Base-by-base conservation (phyloP, 1,284 basidiomycete species). In the Porodaedalea pini region DNA sequence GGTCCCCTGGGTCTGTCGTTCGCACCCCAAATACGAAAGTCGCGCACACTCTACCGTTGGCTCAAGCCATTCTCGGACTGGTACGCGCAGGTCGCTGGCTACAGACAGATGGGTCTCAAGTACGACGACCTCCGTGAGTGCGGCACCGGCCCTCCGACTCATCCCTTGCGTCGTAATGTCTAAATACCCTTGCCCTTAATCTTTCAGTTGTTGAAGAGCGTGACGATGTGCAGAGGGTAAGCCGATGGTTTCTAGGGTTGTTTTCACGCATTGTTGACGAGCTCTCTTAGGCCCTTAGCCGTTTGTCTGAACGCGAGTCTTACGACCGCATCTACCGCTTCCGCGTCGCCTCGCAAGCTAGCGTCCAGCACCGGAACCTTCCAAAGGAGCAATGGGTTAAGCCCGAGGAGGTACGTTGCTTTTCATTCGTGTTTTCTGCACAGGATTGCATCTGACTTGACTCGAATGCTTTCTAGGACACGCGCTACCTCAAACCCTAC, bases 271-370 rank as follows among this genome's bases (percentile, higher is more conserved):
- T 8, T 52, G 43, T 34, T 34, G 47, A 39, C 48, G 23, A 51
- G n/a, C 15, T 41, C 60, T 39, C 32, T 15, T 27, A 97, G 94
- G 94, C 94, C 40, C 71, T 99, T 66, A 72, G 70, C 48, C 94
- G 96, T 71, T 77, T 99, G 66, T 85, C 91, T 41, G 78, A 82
- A 41, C 79, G 81, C 52, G 88, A 98, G 76, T 70, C 78, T 31
- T 98, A 96, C 74, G 95, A 98, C 81, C 92, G 96, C 62, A 85
- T 85, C 57, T 98, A 79, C 83, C 92, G 97, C 64, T 78, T 97
- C 72, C 91, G 94, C 70, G 78, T 86, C 49, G 94, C 94, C 36
- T 83, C 86, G 50, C 90, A 94, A 64, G 81, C 85, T 61, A 89
- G 87, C 60, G 79, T 95, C 59, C 73, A 91, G 52, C 95, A 98